Evolutionary conservation across 2,329 filamentous ascomycete genomes (phyloP), one percentile per base, ranked within the genome.

Genomic region (Aulographum hederae): DNA sequence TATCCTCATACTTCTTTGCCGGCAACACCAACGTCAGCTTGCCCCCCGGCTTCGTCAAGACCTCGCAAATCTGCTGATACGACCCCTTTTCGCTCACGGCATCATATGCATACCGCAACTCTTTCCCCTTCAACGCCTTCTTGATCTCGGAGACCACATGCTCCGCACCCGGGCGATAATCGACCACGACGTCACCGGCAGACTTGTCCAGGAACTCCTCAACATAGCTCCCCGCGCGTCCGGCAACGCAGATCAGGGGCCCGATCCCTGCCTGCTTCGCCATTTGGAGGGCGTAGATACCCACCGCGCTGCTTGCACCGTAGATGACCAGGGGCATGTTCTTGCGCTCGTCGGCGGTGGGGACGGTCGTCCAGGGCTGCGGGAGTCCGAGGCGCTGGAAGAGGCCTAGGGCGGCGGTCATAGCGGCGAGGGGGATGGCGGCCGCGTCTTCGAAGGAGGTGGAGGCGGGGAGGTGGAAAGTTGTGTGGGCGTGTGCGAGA

Each of bases 101-200:
- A 40, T 78, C 73, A 35, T 64, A 65, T 0, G 67, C 69, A 37
- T 71, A 54, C 4, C 55, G 39, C 12, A 69, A 40, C 37, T 58
- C 57, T 10, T 51, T 41, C 2, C 55, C 56, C 3, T 57, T 47
- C 11, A 61, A 50, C 2, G 57, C 58, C 11, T 56, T 49, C 20
- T 41, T 37, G 32, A 53, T 43, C 10, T 39, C 43, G 30, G 43
- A 34, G 2, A 49, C 46, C 13, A 51, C 36, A 2, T 58, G 56
- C 1, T 65, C 63, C 33, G 66, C 57, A 6, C 69, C 70, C 1
- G 54, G 44, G 17, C 67, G 63, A 47, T 72, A 72, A 36, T 71
- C 58, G 29, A 69, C 46, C 11, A 61, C 50, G 2, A 47, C 42
- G 33, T 59, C 57, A 30, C 55, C 56, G 27, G 53, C 52, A 29